phyloP scores from a whole-genome alignment of 2,329 filamentous ascomycete genomes.

The Hyphodiscus sp. region DNA sequence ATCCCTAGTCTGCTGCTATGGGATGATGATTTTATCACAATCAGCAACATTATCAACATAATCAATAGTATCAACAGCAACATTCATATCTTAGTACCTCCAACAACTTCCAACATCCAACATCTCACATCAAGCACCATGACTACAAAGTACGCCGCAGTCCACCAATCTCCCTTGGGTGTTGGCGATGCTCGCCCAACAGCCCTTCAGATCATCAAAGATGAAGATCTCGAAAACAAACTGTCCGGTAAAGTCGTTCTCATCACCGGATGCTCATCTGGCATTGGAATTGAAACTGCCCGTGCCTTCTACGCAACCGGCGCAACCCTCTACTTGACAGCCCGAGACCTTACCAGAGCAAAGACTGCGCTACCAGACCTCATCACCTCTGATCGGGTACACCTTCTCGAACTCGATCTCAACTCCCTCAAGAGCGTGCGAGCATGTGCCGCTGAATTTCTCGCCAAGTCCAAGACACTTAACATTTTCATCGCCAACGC shows the following conservation, averaged over 20 bases:
- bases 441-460: constrained; percentile 24
- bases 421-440: constrained; percentile 30
- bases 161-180: constrained; percentile 12
- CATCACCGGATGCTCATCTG: constrained; percentile 33
- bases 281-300: constrained; percentile 33
- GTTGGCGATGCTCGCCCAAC: constrained; percentile 30
- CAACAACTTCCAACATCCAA: neutral
- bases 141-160: constrained; percentile 7
- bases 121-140: neutral
- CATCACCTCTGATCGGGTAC: constrained; percentile 30
- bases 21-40: too few species aligned
- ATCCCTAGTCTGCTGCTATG: too few species aligned
- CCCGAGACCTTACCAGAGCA: constrained; percentile 30
- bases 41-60: too few species aligned
- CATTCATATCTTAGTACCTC: neutral
- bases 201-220: constrained; percentile 29
- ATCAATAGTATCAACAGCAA: too few species aligned
- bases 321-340: constrained; percentile 32
- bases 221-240: constrained; percentile 16
- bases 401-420: constrained; percentile 30
- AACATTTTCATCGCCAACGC: constrained; percentile 27
- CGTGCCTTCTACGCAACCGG: constrained; percentile 30
- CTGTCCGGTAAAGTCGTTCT: constrained; percentile 35
- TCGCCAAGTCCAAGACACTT: constrained; percentile 23
- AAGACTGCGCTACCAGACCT: constrained; percentile 32